Percentiles rank a stretch among this genome's conserved stretches.
phyloP scores from a whole-genome alignment of 2,329 filamentous ascomycete species.

The Truncatella angustata region DNA sequence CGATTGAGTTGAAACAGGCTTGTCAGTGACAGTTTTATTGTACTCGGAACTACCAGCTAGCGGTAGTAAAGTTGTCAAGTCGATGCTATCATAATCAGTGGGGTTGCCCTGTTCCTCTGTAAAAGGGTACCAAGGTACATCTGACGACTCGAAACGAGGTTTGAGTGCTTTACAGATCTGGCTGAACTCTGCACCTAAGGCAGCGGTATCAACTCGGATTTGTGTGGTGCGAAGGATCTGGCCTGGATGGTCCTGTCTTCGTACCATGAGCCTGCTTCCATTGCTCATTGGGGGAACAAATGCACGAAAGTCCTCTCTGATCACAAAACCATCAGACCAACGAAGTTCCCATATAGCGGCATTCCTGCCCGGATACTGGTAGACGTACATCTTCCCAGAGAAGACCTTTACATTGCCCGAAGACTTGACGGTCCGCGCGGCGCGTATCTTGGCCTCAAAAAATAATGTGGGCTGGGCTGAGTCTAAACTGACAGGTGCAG shows the following conservation, averaged over 20 bases:
- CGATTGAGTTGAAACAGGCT: not conserved
- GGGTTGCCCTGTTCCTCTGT: not conserved
- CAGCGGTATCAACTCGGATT: not conserved
- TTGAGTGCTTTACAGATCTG: not conserved
- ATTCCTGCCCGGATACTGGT: not conserved
- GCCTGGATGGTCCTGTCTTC: not conserved
- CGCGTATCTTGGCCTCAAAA: not conserved
- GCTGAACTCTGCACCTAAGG: not conserved
- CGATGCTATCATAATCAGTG: not conserved
- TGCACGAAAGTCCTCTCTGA: not conserved
- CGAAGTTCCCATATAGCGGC: conserved; percentile 1
- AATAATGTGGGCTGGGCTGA: not conserved
- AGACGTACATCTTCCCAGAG: not conserved
- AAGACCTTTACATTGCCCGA: not conserved
- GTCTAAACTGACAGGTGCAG: not conserved
- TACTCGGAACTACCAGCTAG: not conserved
- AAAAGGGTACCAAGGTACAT: not conserved
- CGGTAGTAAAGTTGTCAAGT: not conserved
- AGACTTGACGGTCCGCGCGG: not conserved
- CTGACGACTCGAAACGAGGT: not conserved
- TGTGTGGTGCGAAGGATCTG: not conserved
- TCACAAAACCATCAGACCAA: not conserved
- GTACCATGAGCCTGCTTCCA: not conserved
- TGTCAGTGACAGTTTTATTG: not conserved
- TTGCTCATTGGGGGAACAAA: not conserved